These are phyloP conservation scores for Diaporthe longicolla DNA, from an alignment of 2,329 filamentous ascomycete genomes.

Conservation along the genomic window DNA sequence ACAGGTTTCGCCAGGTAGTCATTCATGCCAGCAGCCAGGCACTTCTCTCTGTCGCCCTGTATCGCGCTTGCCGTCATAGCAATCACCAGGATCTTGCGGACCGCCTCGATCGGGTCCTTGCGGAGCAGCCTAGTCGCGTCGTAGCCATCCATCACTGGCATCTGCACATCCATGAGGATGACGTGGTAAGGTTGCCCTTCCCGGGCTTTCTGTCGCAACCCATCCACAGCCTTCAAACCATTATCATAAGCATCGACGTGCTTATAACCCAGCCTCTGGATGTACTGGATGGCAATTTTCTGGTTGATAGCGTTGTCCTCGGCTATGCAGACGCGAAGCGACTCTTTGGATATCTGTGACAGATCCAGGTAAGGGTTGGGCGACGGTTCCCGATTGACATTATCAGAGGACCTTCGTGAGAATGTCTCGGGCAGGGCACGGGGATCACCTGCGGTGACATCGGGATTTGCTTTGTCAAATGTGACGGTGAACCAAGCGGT, in stretches of 20 bases:
- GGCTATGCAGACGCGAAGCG: slow-evolving; percentile 90
- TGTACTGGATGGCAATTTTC: slow-evolving; percentile 92
- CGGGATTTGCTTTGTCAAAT: slow-evolving; percentile 83
- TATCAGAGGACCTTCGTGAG: slow-evolving; percentile 43
- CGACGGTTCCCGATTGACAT: slow-evolving; percentile 55
- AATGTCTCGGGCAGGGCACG: slow-evolving; percentile 40
- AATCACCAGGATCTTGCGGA: slow-evolving; percentile 90
- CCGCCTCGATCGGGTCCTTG: slow-evolving; percentile 80
- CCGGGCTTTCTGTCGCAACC: slow-evolving; percentile 78
- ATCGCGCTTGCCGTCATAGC: slow-evolving; percentile 98
- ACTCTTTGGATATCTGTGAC: slow-evolving; percentile 79
- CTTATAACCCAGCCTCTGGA: slow-evolving; percentile 86
- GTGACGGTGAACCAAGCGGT: slow-evolving; percentile 84
- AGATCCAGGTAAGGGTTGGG: slow-evolving; percentile 73
- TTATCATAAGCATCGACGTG: slow-evolving; percentile 90
- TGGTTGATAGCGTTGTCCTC: slow-evolving; percentile 97
- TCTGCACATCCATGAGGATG: slow-evolving; percentile 96
- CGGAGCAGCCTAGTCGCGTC: slow-evolving; percentile 89
- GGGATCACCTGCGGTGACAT: slow-evolving; percentile 69
- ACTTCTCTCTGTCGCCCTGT: slow-evolving; percentile 94
- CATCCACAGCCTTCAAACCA: slow-evolving; percentile 88
- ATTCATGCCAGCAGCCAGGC: slow-evolving; percentile 96
- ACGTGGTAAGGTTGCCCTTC: slow-evolving; percentile 87
- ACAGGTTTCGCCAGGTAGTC: slow-evolving; percentile 97
- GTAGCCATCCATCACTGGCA: slow-evolving; percentile 94